These are phyloP conservation scores for Fusarium xylarioides DNA, from an alignment of 2,329 filamentous ascomycete genomes.

Conservation along the genomic window DNA sequence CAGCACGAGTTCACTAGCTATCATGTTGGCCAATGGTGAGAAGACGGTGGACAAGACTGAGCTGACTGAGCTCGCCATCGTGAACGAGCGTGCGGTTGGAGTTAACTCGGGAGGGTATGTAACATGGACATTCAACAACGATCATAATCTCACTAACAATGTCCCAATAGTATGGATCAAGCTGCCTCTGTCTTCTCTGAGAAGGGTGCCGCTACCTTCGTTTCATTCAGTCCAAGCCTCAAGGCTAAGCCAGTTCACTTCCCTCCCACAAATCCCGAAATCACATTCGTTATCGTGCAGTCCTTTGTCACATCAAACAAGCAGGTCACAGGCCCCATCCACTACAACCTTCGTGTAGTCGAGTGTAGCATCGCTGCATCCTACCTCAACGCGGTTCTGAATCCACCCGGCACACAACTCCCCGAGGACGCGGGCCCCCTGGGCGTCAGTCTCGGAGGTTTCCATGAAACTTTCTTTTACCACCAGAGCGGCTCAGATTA, in stretches of 20 bases:
- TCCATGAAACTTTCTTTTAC: conserved; percentile 84
- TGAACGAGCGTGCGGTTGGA: conserved; percentile 91
- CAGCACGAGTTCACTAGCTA: conserved; percentile 86
- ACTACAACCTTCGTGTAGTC: conserved; percentile 96
- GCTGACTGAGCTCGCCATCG: conserved; percentile 90
- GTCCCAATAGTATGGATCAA: conserved; percentile 83
- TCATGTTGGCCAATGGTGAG: conserved; percentile 86
- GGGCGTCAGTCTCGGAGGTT: conserved; percentile 82
- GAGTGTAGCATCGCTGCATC: conserved; percentile 91
- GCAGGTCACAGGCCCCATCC: conserved; percentile 88
- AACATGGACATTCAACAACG: background rate
- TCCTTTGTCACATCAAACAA: conserved; percentile 96
- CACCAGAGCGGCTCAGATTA: conserved; percentile 51
- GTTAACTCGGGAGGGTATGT: conserved; percentile 93
- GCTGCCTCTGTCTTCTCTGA: conserved; percentile 93
- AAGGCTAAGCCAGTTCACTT: conserved; percentile 81
- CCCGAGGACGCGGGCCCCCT: conserved; percentile 83
- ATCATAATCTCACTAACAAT: conserved; percentile 21
- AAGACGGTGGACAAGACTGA: conserved; percentile 86
- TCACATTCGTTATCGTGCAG: conserved; percentile 93
- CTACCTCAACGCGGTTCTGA: conserved; percentile 67
- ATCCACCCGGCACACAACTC: conserved; percentile 67
- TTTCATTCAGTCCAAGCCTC: conserved; percentile 85
- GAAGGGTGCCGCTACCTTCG: conserved; percentile 85
- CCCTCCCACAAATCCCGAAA: conserved; percentile 80